Evolutionary conservation across 805 yeast species (phyloP).

Genomic region (Ogataea ganodermae): DNA sequence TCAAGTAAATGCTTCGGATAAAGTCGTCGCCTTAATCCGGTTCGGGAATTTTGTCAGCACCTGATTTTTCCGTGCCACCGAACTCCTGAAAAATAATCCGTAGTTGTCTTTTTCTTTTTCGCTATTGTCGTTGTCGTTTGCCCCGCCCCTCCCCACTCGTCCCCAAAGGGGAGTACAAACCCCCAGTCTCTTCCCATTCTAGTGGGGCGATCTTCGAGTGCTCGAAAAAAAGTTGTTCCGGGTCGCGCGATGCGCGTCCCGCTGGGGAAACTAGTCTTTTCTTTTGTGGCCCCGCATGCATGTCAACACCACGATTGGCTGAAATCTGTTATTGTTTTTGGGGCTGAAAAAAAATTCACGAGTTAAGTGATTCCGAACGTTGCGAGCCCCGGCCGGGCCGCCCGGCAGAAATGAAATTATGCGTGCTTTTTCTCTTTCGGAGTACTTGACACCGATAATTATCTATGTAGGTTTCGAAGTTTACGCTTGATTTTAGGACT

Average conservation of each 20-base stretch:
- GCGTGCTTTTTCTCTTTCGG: background rate
- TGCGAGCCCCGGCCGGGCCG: slow-evolving; percentile 5
- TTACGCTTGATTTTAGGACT: background rate
- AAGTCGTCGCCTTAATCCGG: background rate
- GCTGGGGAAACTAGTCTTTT: background rate
- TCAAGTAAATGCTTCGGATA: no score
- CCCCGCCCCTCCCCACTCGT: slow-evolving; percentile 16
- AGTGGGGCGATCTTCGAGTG: slow-evolving; percentile 10
- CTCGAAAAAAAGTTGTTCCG: slow-evolving; percentile 5
- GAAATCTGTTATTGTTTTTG: background rate
- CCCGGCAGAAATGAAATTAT: background rate
- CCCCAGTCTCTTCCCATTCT: slow-evolving; percentile 12
- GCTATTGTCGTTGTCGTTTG: slow-evolving; percentile 8
- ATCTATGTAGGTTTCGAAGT: background rate
- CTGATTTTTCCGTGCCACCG: slow-evolving; percentile 1
- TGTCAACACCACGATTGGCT: slow-evolving; percentile 2
- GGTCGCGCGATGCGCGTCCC: background rate
- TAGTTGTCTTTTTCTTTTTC: background rate
- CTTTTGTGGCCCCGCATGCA: slow-evolving; percentile 3
- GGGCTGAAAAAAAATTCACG: background rate
- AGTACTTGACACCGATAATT: background rate
- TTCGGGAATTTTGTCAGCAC: background rate
- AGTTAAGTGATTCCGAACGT: slow-evolving; percentile 1
- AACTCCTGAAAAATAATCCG: slow-evolving; percentile 5
- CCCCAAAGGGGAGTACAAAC: slow-evolving; percentile 8